phyloP scores from a whole-genome alignment of 139 green algal genomes.

The Trebouxia sp. region DNA sequence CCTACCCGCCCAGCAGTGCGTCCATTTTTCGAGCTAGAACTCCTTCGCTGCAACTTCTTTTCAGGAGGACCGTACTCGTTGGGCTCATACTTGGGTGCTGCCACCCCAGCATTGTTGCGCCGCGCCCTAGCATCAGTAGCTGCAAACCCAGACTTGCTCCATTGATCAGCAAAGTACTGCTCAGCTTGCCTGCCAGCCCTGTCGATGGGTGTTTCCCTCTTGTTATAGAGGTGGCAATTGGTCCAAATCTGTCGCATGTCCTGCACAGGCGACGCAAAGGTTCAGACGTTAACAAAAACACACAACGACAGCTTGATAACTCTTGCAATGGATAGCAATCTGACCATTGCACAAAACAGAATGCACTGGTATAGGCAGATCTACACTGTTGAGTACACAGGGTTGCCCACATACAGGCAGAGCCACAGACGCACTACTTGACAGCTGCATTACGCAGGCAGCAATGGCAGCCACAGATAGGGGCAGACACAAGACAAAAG shows the following conservation, averaged over 20 bases:
- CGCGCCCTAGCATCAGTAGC: slow-evolving; percentile 2
- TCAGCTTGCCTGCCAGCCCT: slow-evolving; percentile 22
- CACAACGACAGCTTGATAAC: neutral
- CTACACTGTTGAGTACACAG: too few species aligned
- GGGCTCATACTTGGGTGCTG: slow-evolving; percentile 34
- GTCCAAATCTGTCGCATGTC: slow-evolving; percentile 47
- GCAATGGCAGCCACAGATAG: too few species aligned
- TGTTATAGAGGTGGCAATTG: slow-evolving; percentile 67
- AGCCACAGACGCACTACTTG: too few species aligned
- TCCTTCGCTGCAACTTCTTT: slow-evolving; percentile 9
- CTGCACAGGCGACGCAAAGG: neutral
- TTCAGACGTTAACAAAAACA: neutral
- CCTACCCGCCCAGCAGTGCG: neutral
- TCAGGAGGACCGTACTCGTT: slow-evolving; percentile 20
- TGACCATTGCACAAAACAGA: too few species aligned
- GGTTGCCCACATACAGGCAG: too few species aligned
- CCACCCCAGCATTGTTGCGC: slow-evolving; percentile 29
- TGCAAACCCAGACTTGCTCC: slow-evolving; percentile 26
- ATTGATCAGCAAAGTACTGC: slow-evolving; percentile 25
- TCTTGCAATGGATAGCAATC: too few species aligned
- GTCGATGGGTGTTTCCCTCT: slow-evolving; percentile 11
- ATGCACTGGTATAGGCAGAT: too few species aligned
- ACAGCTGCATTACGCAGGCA: too few species aligned
- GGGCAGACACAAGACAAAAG: too few species aligned
- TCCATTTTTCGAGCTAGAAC: slow-evolving; percentile 2